Conservation (phyloP, 1,284 basidiomycete genomes). For the Lignosus rhinocerotis region DNA sequence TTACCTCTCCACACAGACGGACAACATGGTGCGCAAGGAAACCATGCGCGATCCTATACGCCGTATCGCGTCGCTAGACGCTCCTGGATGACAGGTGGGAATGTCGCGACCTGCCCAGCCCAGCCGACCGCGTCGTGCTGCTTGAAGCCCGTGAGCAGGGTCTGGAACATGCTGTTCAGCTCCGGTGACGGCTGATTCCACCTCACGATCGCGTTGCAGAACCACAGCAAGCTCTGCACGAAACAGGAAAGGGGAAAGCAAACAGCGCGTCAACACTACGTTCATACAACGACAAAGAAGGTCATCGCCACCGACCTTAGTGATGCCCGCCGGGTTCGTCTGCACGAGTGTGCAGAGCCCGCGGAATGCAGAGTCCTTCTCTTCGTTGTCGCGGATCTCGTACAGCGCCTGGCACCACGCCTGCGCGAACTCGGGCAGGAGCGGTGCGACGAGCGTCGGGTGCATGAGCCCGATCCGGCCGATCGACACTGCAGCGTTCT, state of each 20-base stretch:
- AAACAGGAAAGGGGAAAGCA: neutral
- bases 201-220: constrained; percentile 95
- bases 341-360: constrained; percentile 97
- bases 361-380: constrained; percentile 99
- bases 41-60: constrained; percentile 42
- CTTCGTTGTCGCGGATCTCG: constrained; percentile 99
- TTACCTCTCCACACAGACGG: neutral
- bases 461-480: constrained; percentile 95
- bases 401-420: constrained; percentile 97
- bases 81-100: constrained; percentile 80
- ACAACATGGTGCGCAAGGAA: neutral
- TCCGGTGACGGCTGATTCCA: constrained; percentile 90
- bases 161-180: constrained; percentile 89
- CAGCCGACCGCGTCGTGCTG: constrained; percentile 79
- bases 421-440: constrained; percentile 89
- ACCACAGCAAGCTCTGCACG: constrained; percentile 83
- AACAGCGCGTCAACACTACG: constrained; percentile 5
- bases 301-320: constrained; percentile 54
- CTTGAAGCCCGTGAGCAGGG: constrained; percentile 83
- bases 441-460: constrained; percentile 85
- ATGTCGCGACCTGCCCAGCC: constrained; percentile 72
- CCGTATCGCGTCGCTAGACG: constrained; percentile 75
- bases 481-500: constrained; percentile 99
- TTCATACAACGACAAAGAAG: neutral
- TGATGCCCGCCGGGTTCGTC: constrained; percentile 88